Base-by-base conservation (phyloP, 192 early-diverging fungal genomes). In the Umbelopsis vinacea region DNA sequence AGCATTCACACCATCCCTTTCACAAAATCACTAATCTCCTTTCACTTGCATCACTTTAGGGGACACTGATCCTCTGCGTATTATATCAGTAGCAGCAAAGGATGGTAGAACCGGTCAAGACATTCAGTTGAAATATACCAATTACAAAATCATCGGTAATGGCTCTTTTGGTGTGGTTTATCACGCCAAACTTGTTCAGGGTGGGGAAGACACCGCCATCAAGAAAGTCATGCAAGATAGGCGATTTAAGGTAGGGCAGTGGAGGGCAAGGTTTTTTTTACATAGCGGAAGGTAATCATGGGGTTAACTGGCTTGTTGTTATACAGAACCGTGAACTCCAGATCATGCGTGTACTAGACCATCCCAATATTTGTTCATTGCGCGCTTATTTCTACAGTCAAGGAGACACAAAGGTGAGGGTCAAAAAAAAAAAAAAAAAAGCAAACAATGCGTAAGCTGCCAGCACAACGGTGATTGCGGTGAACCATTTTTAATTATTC, bases 191-290 rank as follows among this genome's bases (percentile, higher is more conserved):
- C 78, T 98, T 26, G 81, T 93, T 35, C 84, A 90, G 71, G 87
- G 84, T 63, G 85, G 87, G 53, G 94, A 98, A 77, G 85, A 89
- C 37, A 91, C 89, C n/a, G 97, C 97, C 60, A 96, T 99, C 72
- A 99, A 99, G 84, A 98, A 97, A 83, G 97, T 99, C 6, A 81
- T 97, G 38, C 97, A 98, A 87, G 97, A 99, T 79, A 96, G 94
- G 82, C 90, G 97, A 40, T 99, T 97, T 88, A 99, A 99, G 89
- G 93, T 93, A 83, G 67, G 15, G 19, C 15, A 26, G 22, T 52
- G 0, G 5, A 4, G 40, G 6, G 6, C 40, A n/a, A n/a, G n/a
- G n/a, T n/a, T n/a, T n/a, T n/a, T n/a, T n/a, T n/a, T 43, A 43
- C 40, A 43, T 11, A 17, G 66, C 23, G 19, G 1, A 22, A 11